phyloP scores from a whole-genome alignment of 805 yeast species.

The Yarrowia sp. region DNA sequence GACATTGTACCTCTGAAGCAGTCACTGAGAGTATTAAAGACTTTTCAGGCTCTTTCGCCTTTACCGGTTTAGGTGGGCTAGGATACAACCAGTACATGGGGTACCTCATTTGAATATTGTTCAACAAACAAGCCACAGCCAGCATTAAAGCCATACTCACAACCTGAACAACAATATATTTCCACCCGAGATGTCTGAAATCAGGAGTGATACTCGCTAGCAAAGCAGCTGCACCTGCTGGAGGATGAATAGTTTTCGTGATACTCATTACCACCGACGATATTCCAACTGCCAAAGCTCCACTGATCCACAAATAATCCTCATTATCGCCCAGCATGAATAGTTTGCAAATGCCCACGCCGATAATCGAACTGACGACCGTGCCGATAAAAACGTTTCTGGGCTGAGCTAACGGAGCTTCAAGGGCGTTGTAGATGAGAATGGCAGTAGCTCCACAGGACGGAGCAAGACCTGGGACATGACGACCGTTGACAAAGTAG shows the following conservation, averaged over 20 bases:
- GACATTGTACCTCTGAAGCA: background rate
- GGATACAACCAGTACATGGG: slow-evolving; percentile 64
- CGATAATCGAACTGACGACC: slow-evolving; percentile 51
- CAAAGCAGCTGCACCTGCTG: slow-evolving; percentile 68
- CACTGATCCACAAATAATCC: slow-evolving; percentile 54
- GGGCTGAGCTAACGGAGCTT: slow-evolving; percentile 64
- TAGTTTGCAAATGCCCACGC: slow-evolving; percentile 54
- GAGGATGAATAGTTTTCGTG: slow-evolving; percentile 63
- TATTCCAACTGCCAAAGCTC: slow-evolving; percentile 56
- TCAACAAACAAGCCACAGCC: slow-evolving; percentile 51
- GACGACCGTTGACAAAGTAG: slow-evolving; percentile 30
- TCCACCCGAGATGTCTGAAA: slow-evolving; percentile 58
- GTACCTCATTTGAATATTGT: slow-evolving; percentile 53
- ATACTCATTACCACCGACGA: slow-evolving; percentile 55
- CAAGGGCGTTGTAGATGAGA: slow-evolving; percentile 54
- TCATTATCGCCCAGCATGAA: slow-evolving; percentile 49
- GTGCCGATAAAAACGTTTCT: slow-evolving; percentile 58
- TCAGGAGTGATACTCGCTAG: slow-evolving; percentile 51
- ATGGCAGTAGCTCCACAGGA: slow-evolving; percentile 60
- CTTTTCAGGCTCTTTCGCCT: background rate
- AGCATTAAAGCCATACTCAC: slow-evolving; percentile 50
- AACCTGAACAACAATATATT: slow-evolving; percentile 57
- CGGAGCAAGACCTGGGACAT: slow-evolving; percentile 37
- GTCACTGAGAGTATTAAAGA: no score
- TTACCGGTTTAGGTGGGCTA: background rate